Evolutionary conservation across 2,329 filamentous ascomycete genomes (phyloP), one percentile per base, ranked within the genome.

Genomic region (Fonsecaea pugnacius): DNA sequence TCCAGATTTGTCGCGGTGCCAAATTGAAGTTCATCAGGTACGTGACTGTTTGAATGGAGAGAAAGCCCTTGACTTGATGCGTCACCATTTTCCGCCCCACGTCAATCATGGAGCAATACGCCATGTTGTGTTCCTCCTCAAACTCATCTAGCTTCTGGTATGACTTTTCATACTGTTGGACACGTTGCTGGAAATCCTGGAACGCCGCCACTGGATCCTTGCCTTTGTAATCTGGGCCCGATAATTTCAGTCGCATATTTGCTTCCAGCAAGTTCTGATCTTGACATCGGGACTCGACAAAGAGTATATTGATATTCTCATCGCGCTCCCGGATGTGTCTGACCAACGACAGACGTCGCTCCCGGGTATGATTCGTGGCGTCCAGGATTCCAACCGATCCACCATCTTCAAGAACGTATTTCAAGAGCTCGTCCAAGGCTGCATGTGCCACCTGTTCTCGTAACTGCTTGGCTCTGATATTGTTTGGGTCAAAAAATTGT

Each of bases 1-100:
- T 96, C 95, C 95, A 99, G 66, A 99, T 98, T 77, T 97, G 94
- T 60, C 95, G 86, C 0, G 95, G 93, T 0, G 94, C 91, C 16
- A 99, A 85, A 72, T 99, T 98, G 83, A 99, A 99, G 71, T 96
- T 98, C 52, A 95, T 90, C 9, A 99, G 84, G 73, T 98, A 99
- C 69, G 93, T 96, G 62, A 95, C 92, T 61, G 96, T 95, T 67
- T 95, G 91, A 43, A 91, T 91, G 63, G 92, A 92, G 55, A 99
- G 83, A 77, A 99, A 99, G 5, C 95, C 95, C 70, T 90, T 90
- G 66, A 97, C 88, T 67, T 95, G 91, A 75, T 96, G 91, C 53
- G 94, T 91, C 50, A 98, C 88, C 66, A 98, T 85, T 78, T 99
- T 99, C 66, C 94, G 88, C 48, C 95, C 95, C 2, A 99, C 95